A percentile compares a stretch with the other conserved stretches of the same genome.
Conservation (phyloP, 2,329 filamentous ascomycete genomes). For the Verticillium nubilum region DNA sequence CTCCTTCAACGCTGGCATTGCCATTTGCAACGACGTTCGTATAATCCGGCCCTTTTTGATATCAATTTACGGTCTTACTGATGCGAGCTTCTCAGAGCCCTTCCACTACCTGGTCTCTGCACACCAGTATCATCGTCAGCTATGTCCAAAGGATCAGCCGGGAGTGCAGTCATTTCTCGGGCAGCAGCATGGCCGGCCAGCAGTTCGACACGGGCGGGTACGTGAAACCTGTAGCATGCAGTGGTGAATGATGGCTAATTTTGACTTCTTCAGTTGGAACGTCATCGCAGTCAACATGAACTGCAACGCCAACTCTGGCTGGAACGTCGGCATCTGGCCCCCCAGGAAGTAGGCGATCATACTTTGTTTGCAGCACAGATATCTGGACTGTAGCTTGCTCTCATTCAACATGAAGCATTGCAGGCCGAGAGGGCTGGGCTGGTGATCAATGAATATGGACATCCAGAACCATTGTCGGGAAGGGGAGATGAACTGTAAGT, state of each 20-base stretch:
- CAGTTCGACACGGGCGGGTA: not conserved
- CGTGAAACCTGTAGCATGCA: not conserved
- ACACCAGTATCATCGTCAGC: not conserved
- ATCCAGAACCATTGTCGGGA: no score
- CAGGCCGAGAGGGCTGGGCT: no score
- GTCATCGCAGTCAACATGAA: not conserved
- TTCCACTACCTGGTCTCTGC: not conserved
- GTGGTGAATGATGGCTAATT: not conserved
- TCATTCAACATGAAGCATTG: not conserved
- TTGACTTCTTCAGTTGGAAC: not conserved
- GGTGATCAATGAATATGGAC: no score
- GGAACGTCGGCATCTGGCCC: not conserved
- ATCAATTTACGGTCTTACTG: not conserved
- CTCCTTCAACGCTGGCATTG: constrained; percentile 4
- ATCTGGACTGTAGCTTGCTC: not conserved
- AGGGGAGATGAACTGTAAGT: no score
- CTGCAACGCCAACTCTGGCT: not conserved
- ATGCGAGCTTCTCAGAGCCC: not conserved
- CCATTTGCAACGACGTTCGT: constrained; percentile 8
- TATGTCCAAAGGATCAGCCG: not conserved
- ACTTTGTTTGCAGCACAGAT: not conserved
- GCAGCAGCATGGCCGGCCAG: not conserved
- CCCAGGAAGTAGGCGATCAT: not conserved
- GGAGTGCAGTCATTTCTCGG: not conserved
- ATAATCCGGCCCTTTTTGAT: not conserved